Base-by-base conservation (phyloP, 148 eudicot species). In the Oxyria digyna region DNA sequence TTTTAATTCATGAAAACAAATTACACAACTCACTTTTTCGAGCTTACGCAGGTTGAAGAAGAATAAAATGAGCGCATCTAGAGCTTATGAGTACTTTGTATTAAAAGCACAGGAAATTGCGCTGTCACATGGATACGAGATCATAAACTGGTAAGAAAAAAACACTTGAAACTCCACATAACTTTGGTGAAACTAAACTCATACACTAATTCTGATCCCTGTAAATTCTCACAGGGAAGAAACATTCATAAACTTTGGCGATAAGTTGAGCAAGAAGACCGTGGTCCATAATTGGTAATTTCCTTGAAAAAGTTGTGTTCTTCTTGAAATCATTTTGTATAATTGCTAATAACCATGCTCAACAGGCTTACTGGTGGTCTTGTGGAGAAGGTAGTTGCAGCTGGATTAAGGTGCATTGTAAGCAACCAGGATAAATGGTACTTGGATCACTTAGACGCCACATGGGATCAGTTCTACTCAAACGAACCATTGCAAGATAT, bases 381-480 rank as follows among this genome's bases (percentile, higher is more conserved):
- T 70, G 92, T 89, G 8, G 31, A 83, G 75, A 42, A 31, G 57
- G 92, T 82, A 67, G 92, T 89, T 42, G 84, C 81, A 52, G 75
- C 91, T 9, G 97, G 98, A 46, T 73, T 94, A 70, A 83, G 98
- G 72, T 86, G 96, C 82, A 94, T 90, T n/a, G 92, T 94, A 29
- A 94, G 98, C 78, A 85, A 94, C 83, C 96, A 90, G 67, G 97
- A 83, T 67, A 81, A 80, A 68, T 94, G 98, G 98, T 94, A 90
- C 50, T 75, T 94, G 74, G 87, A 94, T 74, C 89, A 90, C 75
- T 50, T 83, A 71, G 92, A 86, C 71, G 57, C 78, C 18, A 77
- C 83, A 37, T 94, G 99, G 96, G 78, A 84, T 21, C 73, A 69
- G 1, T 83, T 91, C 80, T 91, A 91, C 72, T 50, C 49, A 35